A percentile compares a stretch with the other conserved stretches of the same genome.
Conservation (phyloP, 257 asterid genomes). For the Solanum rostratum region DNA sequence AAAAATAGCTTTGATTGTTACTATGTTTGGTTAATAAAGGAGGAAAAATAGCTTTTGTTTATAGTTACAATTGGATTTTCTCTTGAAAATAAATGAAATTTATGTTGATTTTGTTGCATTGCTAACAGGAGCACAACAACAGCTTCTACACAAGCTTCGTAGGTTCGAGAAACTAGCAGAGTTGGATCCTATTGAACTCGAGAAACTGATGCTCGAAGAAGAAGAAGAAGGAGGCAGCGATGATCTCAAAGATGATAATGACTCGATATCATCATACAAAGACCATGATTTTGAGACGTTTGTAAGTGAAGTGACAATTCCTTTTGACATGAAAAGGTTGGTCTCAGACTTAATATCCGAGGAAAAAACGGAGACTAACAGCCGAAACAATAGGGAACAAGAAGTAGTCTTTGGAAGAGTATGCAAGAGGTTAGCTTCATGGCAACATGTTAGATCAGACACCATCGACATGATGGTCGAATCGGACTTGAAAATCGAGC, state of each 20-base stretch:
- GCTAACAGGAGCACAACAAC: conserved; percentile 60
- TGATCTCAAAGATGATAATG: conserved; percentile 3
- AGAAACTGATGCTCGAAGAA: conserved; percentile 48
- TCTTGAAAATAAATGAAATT: not conserved
- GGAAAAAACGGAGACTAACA: conserved; percentile 12
- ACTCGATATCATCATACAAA: conserved; percentile 5
- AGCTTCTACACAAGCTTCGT: conserved; percentile 57
- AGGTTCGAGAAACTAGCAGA: conserved; percentile 74
- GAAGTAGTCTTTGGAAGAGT: conserved; percentile 24
- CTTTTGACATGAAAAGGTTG: conserved; percentile 42
- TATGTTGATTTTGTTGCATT: not conserved
- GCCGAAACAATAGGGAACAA: conserved; percentile 10
- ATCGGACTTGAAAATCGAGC: conserved; percentile 27
- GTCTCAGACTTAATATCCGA: conserved; percentile 48
- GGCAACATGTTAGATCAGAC: conserved; percentile 29
- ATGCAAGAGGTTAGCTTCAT: conserved; percentile 28
- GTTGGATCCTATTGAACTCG: conserved; percentile 73
- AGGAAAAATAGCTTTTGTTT: not conserved
- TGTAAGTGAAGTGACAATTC: conserved; percentile 19
- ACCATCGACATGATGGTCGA: conserved; percentile 50
- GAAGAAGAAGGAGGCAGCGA: conserved; percentile 15
- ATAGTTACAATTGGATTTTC: not conserved
- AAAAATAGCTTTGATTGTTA: not conserved
- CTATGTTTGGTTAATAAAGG: not conserved
- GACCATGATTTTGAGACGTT: conserved; percentile 8